Base-by-base conservation (phyloP, 2,329 filamentous ascomycete species). In the Aureobasidium sp. region DNA sequence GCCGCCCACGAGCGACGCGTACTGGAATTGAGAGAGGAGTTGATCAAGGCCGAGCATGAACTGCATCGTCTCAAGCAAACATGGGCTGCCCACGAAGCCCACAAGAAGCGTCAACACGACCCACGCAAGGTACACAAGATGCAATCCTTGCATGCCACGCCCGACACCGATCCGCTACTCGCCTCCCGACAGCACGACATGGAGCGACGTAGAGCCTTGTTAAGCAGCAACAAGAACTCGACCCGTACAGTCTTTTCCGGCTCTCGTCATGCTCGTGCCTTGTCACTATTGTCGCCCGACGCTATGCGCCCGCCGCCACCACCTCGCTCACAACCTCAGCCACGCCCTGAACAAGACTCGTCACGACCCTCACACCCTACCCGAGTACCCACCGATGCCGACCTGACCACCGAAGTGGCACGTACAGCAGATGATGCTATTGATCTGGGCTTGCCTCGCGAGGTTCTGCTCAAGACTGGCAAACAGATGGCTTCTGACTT, bases 1-100 rank as follows among this genome's bases (percentile, higher is more conserved):
- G 94, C 94, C 48, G 87, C 90, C 15, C 92, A 97, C 76, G 94
- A 99, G 77, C 83, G 94, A 62, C 86, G 85, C 67, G 93, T 99
- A 1, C 77, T 99, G 62, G 94, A 97, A 75, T 79, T 99, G 58
- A 88, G 87, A 63, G 94, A 99, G 73, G 93, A 97, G 74, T 79
- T 99, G n/a, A 78, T 80, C 27, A 87, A 86, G 63, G 93, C 94
- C 6, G 93, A 99, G 72, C 76, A 79, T 14, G 89, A 96, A 50
- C 79, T 99, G 44, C 78, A 79, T 50, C 82, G 79, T 45, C 79
- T 99, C 64, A 97, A 97, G 79, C 87, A 84, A 69, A 88, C 91
- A 73, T 97, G 90, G 87, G 84, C 89, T 1, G 76, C 80, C 15
- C 85, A 91, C 64, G 91, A 97, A 71, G 85, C 85, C 50, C 82